phyloP scores from a whole-genome alignment of 805 yeast species.

The Clavispora carvajalis region DNA sequence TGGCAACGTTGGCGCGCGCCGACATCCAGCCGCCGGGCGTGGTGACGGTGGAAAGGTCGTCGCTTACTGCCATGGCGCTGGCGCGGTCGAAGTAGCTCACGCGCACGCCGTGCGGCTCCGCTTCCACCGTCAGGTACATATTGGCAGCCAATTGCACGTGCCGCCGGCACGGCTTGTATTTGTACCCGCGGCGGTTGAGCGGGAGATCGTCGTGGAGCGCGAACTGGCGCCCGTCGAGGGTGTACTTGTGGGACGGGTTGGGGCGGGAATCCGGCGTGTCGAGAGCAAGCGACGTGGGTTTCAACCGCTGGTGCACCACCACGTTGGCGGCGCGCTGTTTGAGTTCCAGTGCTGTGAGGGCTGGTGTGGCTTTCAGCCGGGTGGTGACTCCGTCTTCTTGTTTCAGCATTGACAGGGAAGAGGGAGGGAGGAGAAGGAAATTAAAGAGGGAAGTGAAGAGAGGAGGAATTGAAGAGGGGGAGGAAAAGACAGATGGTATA shows the following conservation, averaged over 20 bases:
- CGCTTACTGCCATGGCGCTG: slow-evolving; percentile 40
- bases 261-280: slow-evolving; percentile 10
- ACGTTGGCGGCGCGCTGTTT: slow-evolving; percentile 27
- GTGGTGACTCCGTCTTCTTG: slow-evolving; percentile 17
- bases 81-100: slow-evolving; percentile 68
- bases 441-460: no score
- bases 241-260: slow-evolving; percentile 7
- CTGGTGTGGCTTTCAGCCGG: slow-evolving; percentile 21
- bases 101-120: slow-evolving; percentile 58
- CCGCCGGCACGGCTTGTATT: slow-evolving; percentile 75
- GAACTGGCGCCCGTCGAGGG: slow-evolving; percentile 22
- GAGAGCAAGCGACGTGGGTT: slow-evolving; percentile 28
- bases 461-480: slow-evolving; percentile 1
- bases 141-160: slow-evolving; percentile 52
- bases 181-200: slow-evolving; percentile 70
- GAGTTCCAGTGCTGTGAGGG: slow-evolving; percentile 15
- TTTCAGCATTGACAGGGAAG: slow-evolving; percentile 2
- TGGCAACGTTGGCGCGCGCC: slow-evolving; percentile 65
- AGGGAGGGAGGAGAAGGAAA: no score
- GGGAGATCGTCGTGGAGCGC: slow-evolving; percentile 71
- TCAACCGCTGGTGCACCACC: slow-evolving; percentile 30
- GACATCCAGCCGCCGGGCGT: slow-evolving; percentile 77
- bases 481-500: no score
- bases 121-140: slow-evolving; percentile 67
- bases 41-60: slow-evolving; percentile 39